Conservation (phyloP, 257 asterid genomes). For the Penstemon eatonii region DNA sequence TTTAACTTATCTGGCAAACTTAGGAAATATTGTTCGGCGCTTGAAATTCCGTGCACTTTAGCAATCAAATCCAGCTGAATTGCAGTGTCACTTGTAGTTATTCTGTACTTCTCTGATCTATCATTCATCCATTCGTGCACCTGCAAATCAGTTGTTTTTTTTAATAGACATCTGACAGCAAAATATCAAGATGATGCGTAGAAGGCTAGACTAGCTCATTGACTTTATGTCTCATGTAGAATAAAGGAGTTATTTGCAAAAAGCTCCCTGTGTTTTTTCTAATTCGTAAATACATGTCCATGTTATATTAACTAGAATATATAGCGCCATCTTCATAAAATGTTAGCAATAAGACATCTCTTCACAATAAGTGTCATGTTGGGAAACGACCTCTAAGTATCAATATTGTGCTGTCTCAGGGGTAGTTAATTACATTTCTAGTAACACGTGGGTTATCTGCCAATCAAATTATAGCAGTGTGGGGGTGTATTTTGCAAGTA, state of each 20-base stretch:
- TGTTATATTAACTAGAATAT: no score
- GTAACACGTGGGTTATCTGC: no score
- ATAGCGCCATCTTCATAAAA: no score
- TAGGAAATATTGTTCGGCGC: conserved; percentile 74
- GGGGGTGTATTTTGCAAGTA: no score
- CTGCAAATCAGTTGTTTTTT: conserved; percentile 35
- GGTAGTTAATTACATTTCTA: no score
- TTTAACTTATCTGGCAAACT: conserved; percentile 64
- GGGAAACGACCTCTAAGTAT: no score
- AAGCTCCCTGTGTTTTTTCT: no score
- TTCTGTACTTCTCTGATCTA: conserved; percentile 61
- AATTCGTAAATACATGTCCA: no score
- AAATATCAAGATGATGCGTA: conserved; percentile 13
- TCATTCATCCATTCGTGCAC: conserved; percentile 88
- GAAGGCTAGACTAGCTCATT: conserved; percentile 1
- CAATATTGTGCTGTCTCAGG: no score
- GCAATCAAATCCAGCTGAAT: conserved; percentile 85
- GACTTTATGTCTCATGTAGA: not conserved
- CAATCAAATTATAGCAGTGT: no score
- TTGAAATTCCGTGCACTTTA: conserved; percentile 73
- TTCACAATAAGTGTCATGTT: no score
- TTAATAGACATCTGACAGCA: conserved; percentile 10
- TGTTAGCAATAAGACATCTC: no score
- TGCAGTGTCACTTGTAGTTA: conserved; percentile 81
- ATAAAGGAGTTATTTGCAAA: not conserved